A percentile compares a stretch with the other conserved stretches of the same genome.
Evolutionary conservation across 192 early-diverging fungal species (phyloP).

Genomic region (Phycomyces blakesleeanus): DNA sequence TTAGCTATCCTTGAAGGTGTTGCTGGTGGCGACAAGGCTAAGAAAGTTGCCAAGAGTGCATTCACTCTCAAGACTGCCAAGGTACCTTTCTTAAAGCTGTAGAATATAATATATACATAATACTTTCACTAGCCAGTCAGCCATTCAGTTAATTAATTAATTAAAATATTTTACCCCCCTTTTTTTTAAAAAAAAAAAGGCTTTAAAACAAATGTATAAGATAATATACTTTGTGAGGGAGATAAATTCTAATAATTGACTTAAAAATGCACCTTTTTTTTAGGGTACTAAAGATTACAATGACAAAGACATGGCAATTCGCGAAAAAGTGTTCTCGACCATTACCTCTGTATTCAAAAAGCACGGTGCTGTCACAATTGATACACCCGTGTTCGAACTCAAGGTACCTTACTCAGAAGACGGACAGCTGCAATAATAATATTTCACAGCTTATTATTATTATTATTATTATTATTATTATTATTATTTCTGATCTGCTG

Average conservation of each 20-base stretch:
- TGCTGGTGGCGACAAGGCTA: slow-evolving; percentile 19
- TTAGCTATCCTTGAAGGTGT: slow-evolving; percentile 38
- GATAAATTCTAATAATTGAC: not conserved
- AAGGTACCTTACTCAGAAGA: slow-evolving; percentile 59
- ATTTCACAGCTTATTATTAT: too few species aligned
- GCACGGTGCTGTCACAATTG: slow-evolving; percentile 97
- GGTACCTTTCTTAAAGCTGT: slow-evolving; percentile 33
- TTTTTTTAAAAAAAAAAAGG: not conserved
- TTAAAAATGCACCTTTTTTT: slow-evolving; percentile 1
- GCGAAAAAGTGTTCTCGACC: slow-evolving; percentile 86
- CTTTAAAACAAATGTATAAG: not conserved
- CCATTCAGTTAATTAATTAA: too few species aligned
- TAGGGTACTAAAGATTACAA: slow-evolving; percentile 94
- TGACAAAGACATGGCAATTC: slow-evolving; percentile 96
- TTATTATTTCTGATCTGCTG: too few species aligned
- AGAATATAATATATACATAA: too few species aligned
- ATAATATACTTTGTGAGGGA: too few species aligned
- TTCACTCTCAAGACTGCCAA: slow-evolving; percentile 79
- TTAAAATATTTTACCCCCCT: too few species aligned
- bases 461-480: too few species aligned
- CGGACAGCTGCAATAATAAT: too few species aligned
- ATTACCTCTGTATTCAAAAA: slow-evolving; percentile 88
- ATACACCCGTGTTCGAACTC: slow-evolving; percentile 98
- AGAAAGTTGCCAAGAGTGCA: slow-evolving; percentile 43
- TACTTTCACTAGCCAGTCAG: too few species aligned